A percentile compares a stretch with the other conserved stretches of the same genome.
These are phyloP conservation scores for Lachnum nothofagi DNA, from an alignment of 2,329 filamentous ascomycete genomes.

Conservation along the genomic window DNA sequence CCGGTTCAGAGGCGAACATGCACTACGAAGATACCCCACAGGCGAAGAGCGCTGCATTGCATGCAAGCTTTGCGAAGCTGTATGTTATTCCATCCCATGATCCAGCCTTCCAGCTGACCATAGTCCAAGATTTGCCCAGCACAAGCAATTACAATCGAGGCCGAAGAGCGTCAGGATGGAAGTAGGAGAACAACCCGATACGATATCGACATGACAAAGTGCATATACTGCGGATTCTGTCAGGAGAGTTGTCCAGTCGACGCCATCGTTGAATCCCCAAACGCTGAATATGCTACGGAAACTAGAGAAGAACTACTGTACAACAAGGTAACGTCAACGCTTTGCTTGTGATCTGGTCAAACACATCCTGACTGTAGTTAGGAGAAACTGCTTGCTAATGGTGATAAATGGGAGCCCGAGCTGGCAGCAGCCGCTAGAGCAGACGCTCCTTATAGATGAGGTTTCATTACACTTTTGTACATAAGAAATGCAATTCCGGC, in stretches of 20 bases:
- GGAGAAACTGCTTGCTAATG: conserved; percentile 82
- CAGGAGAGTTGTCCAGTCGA: conserved; percentile 98
- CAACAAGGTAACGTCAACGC: conserved; percentile 63
- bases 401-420: conserved; percentile 97
- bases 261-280: conserved; percentile 76
- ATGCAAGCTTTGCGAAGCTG: conserved; percentile 97
- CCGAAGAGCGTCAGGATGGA: conserved; percentile 94
- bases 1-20: conserved; percentile 96
- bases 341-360: background rate
- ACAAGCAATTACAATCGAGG: conserved; percentile 97
- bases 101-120: conserved; percentile 12
- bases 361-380: conserved; percentile 35
- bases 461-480: conserved; percentile 17
- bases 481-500: conserved; percentile 20
- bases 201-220: conserved; percentile 99
- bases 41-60: conserved; percentile 99
- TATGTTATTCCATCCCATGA: conserved; percentile 31
- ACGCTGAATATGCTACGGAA: conserved; percentile 71
- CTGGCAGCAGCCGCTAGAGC: conserved; percentile 86
- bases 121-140: conserved; percentile 76
- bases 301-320: conserved; percentile 90
- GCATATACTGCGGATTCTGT: conserved; percentile 99
- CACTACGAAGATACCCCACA: conserved; percentile 89
- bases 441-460: conserved; percentile 84
- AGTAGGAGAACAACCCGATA: conserved; percentile 93